These are phyloP conservation scores for Colletotrichum musicola DNA, from an alignment of 2,329 filamentous ascomycete genomes.

Conservation along the genomic window DNA sequence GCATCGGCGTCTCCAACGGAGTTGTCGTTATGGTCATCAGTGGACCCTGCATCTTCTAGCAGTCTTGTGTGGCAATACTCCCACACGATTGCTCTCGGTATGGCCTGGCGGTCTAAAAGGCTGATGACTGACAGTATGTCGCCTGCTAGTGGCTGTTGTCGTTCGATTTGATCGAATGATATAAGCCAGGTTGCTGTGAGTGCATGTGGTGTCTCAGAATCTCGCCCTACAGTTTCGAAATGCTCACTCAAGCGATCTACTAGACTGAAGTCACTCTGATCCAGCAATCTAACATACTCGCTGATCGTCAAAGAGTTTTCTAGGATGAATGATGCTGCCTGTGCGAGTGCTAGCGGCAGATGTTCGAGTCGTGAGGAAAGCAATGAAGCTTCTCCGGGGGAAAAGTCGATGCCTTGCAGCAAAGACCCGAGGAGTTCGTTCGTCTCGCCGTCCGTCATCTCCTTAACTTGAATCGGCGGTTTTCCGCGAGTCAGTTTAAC, in stretches of 20 bases:
- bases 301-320: slow-evolving; percentile 45
- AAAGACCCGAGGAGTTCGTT: slow-evolving; percentile 42
- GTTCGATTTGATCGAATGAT: slow-evolving; percentile 49
- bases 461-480: slow-evolving; percentile 42
- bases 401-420: slow-evolving; percentile 31
- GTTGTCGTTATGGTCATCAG: slow-evolving; percentile 12
- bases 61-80: slow-evolving; percentile 39
- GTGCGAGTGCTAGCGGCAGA: not conserved
- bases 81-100: slow-evolving; percentile 50
- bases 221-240: slow-evolving; percentile 41
- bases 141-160: slow-evolving; percentile 49
- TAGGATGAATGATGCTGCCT: slow-evolving; percentile 19
- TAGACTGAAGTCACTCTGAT: slow-evolving; percentile 38
- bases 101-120: slow-evolving; percentile 51
- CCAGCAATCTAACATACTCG: slow-evolving; percentile 46
- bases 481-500: slow-evolving; percentile 42
- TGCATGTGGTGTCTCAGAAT: slow-evolving; percentile 46
- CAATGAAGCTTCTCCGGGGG: not conserved
- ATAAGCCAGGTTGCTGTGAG: slow-evolving; percentile 46
- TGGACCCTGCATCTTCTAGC: too few relatives aligned
- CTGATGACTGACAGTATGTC: slow-evolving; percentile 57
- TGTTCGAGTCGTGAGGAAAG: slow-evolving; percentile 39
- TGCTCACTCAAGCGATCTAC: slow-evolving; percentile 46
- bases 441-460: slow-evolving; percentile 46
- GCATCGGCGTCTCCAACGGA: slow-evolving; percentile 12